phyloP scores from a whole-genome alignment of 2,329 filamentous ascomycete species.

The Fusarium oligoseptatum region DNA sequence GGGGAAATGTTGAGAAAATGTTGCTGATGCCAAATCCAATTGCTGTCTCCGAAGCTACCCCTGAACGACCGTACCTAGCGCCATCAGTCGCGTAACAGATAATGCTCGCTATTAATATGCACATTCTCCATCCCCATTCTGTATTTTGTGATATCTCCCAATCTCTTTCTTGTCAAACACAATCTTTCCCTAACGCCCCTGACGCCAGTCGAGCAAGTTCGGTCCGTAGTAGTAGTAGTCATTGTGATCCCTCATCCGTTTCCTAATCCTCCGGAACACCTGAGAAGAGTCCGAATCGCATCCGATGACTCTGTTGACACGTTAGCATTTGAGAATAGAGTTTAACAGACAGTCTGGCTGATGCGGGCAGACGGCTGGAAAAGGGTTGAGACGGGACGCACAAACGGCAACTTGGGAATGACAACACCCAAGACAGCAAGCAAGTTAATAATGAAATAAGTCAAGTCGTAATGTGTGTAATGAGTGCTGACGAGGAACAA shows the following conservation, averaged over 20 bases:
- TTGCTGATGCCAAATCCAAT: constrained; percentile 49
- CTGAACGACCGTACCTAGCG: constrained; percentile 46
- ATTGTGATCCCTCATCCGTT: constrained; percentile 14
- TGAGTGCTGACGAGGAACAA: constrained; percentile 97
- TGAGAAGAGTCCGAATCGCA: constrained; percentile 82
- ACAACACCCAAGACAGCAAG: constrained; percentile 92
- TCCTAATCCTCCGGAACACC: constrained; percentile 72
- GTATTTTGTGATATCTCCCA: constrained; percentile 40
- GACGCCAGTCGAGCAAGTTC: constrained; percentile 41
- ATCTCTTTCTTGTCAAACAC: constrained; percentile 42
- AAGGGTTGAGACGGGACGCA: constrained; percentile 64
- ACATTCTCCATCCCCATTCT: constrained; percentile 38
- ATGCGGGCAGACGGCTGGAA: background rate
- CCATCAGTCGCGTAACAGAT: constrained; percentile 49
- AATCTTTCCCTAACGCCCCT: constrained; percentile 44
- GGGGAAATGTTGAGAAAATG: constrained; percentile 31
- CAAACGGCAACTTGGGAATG: constrained; percentile 95
- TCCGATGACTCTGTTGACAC: constrained; percentile 75
- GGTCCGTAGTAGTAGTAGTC: constrained; percentile 21
- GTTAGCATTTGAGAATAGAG: constrained; percentile 42
- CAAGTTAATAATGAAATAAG: constrained; percentile 98
- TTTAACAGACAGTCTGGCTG: background rate
- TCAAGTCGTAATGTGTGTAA: constrained; percentile 97
- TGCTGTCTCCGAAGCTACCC: constrained; percentile 49
- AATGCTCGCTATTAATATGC: constrained; percentile 54